phyloP scores from a whole-genome alignment of 805 yeast species.

The Schizosaccharomyces japonicus region DNA sequence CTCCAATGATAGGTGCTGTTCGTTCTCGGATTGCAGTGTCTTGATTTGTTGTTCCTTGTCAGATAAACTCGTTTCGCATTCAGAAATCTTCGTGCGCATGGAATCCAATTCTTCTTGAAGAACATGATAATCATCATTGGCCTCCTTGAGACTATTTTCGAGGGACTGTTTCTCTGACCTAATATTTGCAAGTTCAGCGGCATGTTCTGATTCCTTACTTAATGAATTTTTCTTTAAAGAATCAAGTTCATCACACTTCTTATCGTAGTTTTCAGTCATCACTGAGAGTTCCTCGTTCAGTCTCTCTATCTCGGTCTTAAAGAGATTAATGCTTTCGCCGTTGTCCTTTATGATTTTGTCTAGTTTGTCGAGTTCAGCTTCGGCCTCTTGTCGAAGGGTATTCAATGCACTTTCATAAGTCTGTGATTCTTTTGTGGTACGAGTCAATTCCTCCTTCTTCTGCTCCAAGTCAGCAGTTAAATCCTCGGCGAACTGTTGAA shows the following conservation, averaged over 20 bases:
- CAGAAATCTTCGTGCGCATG: no score
- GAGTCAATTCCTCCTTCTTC: not conserved
- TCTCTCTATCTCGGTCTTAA: slow-evolving; percentile 3
- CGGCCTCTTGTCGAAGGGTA: not conserved
- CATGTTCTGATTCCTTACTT: no score
- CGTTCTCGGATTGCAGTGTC: no score
- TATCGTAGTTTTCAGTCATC: not conserved
- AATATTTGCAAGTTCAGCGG: no score
- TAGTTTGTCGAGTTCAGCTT: not conserved
- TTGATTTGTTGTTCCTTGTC: no score
- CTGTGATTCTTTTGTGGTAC: not conserved
- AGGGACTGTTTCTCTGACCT: no score
- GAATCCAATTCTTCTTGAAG: no score
- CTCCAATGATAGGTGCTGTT: no score
- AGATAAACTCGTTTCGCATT: no score
- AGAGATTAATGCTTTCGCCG: slow-evolving; percentile 2
- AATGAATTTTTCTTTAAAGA: not conserved
- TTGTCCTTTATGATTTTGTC: slow-evolving; percentile 4
- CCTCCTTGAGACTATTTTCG: no score
- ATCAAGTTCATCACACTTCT: not conserved
- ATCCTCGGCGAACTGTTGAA: not conserved
- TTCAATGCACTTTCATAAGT: not conserved
- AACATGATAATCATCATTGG: no score
- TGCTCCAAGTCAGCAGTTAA: not conserved
- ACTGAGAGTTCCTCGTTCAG: not conserved